Evolutionary conservation across 179 eudicot genomes (phyloP), one percentile per base, ranked within the genome.

Genomic region (Vitellaria paradoxa): DNA sequence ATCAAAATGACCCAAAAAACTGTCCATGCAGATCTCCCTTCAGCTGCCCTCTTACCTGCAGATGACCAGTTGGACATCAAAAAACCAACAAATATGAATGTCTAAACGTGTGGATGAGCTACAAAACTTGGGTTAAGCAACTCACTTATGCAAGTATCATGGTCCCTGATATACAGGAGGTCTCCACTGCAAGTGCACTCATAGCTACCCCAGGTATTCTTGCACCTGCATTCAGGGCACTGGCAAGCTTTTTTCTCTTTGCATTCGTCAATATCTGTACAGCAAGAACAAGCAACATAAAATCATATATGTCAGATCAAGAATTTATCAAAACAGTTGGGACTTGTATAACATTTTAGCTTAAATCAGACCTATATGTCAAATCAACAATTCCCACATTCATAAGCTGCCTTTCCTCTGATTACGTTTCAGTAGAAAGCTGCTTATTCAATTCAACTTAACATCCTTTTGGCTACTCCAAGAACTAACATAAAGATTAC

Each of bases 201-300:
- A 56, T 94, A 96, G 87, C 97, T 94, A 62, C 99, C 99, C 99
- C 99, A 96, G 30, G 93, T 94, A 81, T 96, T 88, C 89, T 89
- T 92, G 87, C 99, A 96, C 88, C 83, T 89, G 87, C 99, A 96
- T 79, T 94, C 96, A 45, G 98, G 73, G 85, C 99, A 96, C 80
- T 92, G 97, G 66, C 99, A 94, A 4, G 97, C 95, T 84, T 78
- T 89, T 88, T 88, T 92, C 77, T 92, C 99, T 78, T 82, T 92
- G 88, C 98, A 96, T 87, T 96, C 98, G 60, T 96, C 97, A 67
- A 92, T 68, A 79, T 96, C 98, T 96, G 92, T 42, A 55, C n/a
- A 78, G 37, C 59, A 37, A 74, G 40, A 74, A 57, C 50, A 77
- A 40, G 47, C 40, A 59, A 13, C 12, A 18, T 4, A 59, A 14